These are phyloP conservation scores for Microcyclospora tardicrescens DNA, from an alignment of 2,329 filamentous ascomycete genomes.

Conservation along the genomic window DNA sequence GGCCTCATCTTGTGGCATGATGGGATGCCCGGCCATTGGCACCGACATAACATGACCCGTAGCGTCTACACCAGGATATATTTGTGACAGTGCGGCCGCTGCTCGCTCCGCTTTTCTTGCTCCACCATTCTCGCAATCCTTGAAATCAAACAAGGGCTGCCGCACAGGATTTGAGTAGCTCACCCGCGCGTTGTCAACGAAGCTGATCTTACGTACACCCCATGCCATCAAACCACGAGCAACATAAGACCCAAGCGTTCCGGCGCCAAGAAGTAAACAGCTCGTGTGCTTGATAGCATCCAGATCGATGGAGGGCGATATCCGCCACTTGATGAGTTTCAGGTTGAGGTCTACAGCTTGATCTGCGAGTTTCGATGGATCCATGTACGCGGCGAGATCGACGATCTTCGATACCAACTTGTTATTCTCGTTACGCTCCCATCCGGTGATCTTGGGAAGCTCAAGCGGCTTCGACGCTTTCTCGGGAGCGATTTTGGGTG, in stretches of 20 bases:
- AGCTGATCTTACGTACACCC: slow-evolving; percentile 90
- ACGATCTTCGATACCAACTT: slow-evolving; percentile 68
- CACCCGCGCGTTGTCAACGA: slow-evolving; percentile 84
- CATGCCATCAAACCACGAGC: slow-evolving; percentile 85
- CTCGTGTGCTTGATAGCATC: slow-evolving; percentile 80
- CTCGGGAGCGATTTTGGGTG: slow-evolving; percentile 12
- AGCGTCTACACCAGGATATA: slow-evolving; percentile 81
- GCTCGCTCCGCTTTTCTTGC: slow-evolving; percentile 71
- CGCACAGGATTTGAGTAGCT: slow-evolving; percentile 95
- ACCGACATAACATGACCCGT: slow-evolving; percentile 72
- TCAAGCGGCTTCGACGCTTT: slow-evolving; percentile 22
- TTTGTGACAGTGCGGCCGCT: slow-evolving; percentile 65
- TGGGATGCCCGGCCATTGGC: slow-evolving; percentile 89
- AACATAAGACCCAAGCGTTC: slow-evolving; percentile 88
- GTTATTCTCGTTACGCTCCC: slow-evolving; percentile 71
- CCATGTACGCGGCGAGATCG: slow-evolving; percentile 85
- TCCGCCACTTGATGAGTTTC: slow-evolving; percentile 97
- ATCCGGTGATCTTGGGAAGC: slow-evolving; percentile 76
- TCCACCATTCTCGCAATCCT: slow-evolving; percentile 77
- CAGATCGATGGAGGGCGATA: slow-evolving; percentile 76
- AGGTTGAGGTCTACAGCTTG: slow-evolving; percentile 92
- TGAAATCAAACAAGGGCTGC: slow-evolving; percentile 82
- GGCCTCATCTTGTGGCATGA: slow-evolving; percentile 48
- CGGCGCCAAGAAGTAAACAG: slow-evolving; percentile 81
- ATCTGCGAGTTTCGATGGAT: slow-evolving; percentile 74